Base-by-base conservation (phyloP, 768 basidiomycete species). In the Termitomyces sp. region DNA sequence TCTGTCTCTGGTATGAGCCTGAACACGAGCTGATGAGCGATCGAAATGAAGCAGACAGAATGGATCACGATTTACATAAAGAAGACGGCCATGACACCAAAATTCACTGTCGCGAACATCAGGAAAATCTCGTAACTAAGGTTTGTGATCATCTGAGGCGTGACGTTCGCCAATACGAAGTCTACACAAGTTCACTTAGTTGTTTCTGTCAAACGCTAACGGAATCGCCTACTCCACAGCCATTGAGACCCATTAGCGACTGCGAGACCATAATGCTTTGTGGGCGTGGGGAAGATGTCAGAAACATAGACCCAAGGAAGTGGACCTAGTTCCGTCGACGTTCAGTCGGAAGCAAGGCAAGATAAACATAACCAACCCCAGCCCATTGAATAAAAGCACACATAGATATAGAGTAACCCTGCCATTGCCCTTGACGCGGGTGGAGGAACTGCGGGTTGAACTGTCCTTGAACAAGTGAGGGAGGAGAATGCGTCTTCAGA, bases 261-360 rank as follows among this genome's bases (percentile, higher is more conserved):
- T 0, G 90, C 83, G 31, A 94, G 75, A 32, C 93, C 93, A 68
- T 89, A 92, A 68, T 92, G 89, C 59, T 92, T 79, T 5, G 92
- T 93, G 49, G 91, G 77, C 8, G 90, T 94, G 3, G 89, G 88
- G 82, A 94, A 94, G 67, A 96, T 92, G 70, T 96, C 93, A 5
- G 89, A 78, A 45, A 87, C 88, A 65, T 88, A 89, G 9, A 91
- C 83, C 78, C 80, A 76, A 40, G 75, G 75, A 25, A 81, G 66
- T 7, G 80, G 80, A 76, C 92, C 93, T 86, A 89, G 91, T 34
- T 87, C 91, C 82, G 92, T 87, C 4, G 86, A 48, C 15, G 4
- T 47, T 46, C 15, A 48, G 29, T 31, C 6, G 2, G 1, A 17
- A 25, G 7, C 4, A 48, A 15, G 1, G 20, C 43, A 43, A 31